Base-by-base conservation (phyloP, 2,329 filamentous ascomycete species). In the Paracamarosporium sp. region DNA sequence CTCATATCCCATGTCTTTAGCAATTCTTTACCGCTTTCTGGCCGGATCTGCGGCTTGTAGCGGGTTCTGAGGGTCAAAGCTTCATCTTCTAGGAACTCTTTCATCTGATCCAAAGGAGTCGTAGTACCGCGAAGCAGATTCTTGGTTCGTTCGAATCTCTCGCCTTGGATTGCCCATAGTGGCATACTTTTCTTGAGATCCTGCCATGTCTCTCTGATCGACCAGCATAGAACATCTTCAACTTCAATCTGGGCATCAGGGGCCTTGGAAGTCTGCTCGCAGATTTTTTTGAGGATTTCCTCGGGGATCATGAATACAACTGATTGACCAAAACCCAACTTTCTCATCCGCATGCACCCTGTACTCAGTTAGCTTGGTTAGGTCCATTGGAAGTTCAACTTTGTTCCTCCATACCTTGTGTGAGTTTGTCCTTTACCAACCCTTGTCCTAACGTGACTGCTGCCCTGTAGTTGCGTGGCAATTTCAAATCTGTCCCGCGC, bases 401-500 rank as follows among this genome's bases (percentile, higher is more conserved):
- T n/a, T n/a, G n/a, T n/a, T n/a, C n/a, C n/a, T n/a, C n/a, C n/a
- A n/a, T n/a, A 48, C 86, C 88, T 82, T 93, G 90, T 0, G 88
- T 85, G 0, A 92, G 70, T 13, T 83, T 78, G 59, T 93, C 90
- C 59, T 93, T 93, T 0, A 86, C 88, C 1, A 92, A 62, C 3
- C 80, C 77, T 0, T 86, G 80, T 0, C 90, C 89, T 0, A 94
- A 70, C 0, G 89, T 92, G 0, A 93, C 86, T 0, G 86, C 86
- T 0, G 89, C 90, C 0, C 85, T 78, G 61, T 88, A 89, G n/a
- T n/a, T n/a, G n/a, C n/a, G n/a, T n/a, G 88, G 90, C 0, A 91
- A 72, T 31, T 83, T 85, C 0, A 93, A 67, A 60, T 93, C 90
- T 0, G 84, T 91, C 0, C 90, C 90, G 59, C 90, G 74, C 0